Percentiles rank a stretch among this genome's conserved stretches.
Conservation (phyloP, 2,329 filamentous ascomycete species). For the Aspergillus quadricinctus region DNA sequence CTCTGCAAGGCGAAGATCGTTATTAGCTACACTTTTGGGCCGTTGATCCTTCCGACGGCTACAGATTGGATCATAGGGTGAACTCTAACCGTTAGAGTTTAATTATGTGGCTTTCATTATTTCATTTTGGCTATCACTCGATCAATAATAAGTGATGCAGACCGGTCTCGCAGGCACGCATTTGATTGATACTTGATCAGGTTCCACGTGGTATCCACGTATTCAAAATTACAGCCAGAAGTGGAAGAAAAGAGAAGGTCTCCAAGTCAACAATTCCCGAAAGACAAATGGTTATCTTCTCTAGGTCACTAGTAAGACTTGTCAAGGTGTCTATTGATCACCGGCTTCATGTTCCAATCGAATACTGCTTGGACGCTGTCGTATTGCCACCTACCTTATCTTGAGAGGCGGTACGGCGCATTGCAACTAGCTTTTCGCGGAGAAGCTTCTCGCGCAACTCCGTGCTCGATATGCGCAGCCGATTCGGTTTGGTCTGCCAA, state of each 20-base stretch:
- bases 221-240: not conserved
- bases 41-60: not conserved
- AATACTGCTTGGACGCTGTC: conserved; percentile 5
- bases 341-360: not conserved
- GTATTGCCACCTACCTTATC: conserved; percentile 21
- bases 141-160: not conserved
- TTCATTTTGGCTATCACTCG: not conserved
- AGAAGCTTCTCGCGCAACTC: conserved; percentile 36
- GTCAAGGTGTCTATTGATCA: not conserved
- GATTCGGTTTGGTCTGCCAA: conserved; percentile 11
- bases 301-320: not conserved
- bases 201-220: not conserved
- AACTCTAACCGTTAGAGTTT: not conserved
- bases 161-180: not conserved
- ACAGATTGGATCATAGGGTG: too few species aligned
- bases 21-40: not conserved
- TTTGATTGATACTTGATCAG: not conserved
- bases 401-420: conserved; percentile 25
- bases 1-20: not conserved
- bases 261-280: not conserved
- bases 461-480: conserved; percentile 24
- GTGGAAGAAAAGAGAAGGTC: not conserved
- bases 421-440: conserved; percentile 34
- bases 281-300: not conserved
- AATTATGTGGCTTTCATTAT: not conserved